A percentile compares a stretch with the other conserved stretches of the same genome.
phyloP scores from a whole-genome alignment of 768 basidiomycete genomes.

The Lactarius deliciosus region DNA sequence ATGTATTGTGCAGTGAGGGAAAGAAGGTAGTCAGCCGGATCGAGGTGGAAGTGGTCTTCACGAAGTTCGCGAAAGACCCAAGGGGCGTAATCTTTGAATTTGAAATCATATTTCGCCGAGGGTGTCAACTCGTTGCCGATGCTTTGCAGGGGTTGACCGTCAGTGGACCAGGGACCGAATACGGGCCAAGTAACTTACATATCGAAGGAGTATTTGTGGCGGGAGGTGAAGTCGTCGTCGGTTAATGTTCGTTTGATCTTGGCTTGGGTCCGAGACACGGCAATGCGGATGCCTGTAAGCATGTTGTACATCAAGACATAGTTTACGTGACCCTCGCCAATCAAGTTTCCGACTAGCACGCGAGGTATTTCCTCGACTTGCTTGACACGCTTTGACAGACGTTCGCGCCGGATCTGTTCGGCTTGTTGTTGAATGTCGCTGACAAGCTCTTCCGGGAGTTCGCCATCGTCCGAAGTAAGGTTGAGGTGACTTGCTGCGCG shows the following conservation, averaged over 20 bases:
- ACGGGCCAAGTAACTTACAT: conserved; percentile 58
- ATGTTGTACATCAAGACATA: conserved; percentile 99
- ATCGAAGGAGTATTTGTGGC: conserved; percentile 96
- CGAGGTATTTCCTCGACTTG: conserved; percentile 45
- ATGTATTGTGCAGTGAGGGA: conserved; percentile 98
- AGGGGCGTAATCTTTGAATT: conserved; percentile 99
- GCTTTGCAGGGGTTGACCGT: conserved; percentile 40
- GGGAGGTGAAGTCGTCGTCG: conserved; percentile 81
- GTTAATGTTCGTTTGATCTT: conserved; percentile 87
- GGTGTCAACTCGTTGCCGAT: conserved; percentile 98
- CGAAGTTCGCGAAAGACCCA: conserved; percentile 96
- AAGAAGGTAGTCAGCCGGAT: conserved; percentile 96
- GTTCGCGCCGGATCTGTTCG: conserved; percentile 80
- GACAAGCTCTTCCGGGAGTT: conserved; percentile 57
- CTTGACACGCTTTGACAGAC: conserved; percentile 69
- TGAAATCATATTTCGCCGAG: conserved; percentile 98
- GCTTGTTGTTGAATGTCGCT: conserved; percentile 87
- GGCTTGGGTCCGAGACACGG: conserved; percentile 93
- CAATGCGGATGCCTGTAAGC: conserved; percentile 97
- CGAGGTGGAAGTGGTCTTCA: conserved; percentile 91
- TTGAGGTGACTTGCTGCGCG: conserved; percentile 36
- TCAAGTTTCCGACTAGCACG: conserved; percentile 83
- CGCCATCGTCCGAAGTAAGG: conserved; percentile 40
- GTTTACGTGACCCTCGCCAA: conserved; percentile 98
- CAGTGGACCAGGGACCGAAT: conserved; percentile 6